Evolutionary conservation across 2,329 filamentous ascomycete genomes (phyloP).

Genomic region (Ophiostoma ulmi): DNA sequence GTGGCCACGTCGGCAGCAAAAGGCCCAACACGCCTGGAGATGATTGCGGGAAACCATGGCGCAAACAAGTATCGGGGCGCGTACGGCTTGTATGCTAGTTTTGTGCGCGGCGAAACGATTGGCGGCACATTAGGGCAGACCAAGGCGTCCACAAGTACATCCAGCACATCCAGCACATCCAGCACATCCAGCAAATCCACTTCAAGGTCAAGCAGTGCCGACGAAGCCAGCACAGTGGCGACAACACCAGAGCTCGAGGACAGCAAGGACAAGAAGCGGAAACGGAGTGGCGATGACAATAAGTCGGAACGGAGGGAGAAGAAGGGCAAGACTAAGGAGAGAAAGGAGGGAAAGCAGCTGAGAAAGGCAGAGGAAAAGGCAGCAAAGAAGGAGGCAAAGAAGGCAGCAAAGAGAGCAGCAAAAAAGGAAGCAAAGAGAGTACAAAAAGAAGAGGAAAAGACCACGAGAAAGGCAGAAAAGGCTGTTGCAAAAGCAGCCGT

Average conservation of each 20-base stretch:
- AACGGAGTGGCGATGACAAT: constrained; percentile 32
- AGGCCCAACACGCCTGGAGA: constrained; percentile 46
- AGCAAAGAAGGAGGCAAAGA: constrained; percentile 25
- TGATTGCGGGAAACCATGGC: constrained; percentile 41
- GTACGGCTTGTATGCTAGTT: constrained; percentile 71
- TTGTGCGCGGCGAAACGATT: constrained; percentile 75
- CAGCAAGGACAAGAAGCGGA: constrained; percentile 22
- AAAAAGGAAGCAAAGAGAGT: constrained; percentile 19
- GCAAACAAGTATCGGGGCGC: constrained; percentile 54
- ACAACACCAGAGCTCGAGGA: constrained; percentile 34
- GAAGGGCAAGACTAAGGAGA: constrained; percentile 13
- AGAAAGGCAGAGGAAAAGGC: constrained; percentile 24
- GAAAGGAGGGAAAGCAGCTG: constrained; percentile 31
- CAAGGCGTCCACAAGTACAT: neutral
- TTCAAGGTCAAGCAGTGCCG: neutral
- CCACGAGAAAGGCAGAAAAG: constrained; percentile 3
- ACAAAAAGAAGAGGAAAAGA: constrained; percentile 12
- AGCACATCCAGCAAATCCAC: constrained; percentile 23
- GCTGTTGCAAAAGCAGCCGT: constrained; percentile 1
- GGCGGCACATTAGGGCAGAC: constrained; percentile 58
- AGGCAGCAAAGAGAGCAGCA: constrained; percentile 31
- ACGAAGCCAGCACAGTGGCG: constrained; percentile 26
- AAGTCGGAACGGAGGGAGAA: constrained; percentile 22
- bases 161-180: constrained; percentile 21
- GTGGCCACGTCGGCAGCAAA: constrained; percentile 29